Conservation (phyloP, 768 basidiomycete species). For the Mycena epipterygia region DNA sequence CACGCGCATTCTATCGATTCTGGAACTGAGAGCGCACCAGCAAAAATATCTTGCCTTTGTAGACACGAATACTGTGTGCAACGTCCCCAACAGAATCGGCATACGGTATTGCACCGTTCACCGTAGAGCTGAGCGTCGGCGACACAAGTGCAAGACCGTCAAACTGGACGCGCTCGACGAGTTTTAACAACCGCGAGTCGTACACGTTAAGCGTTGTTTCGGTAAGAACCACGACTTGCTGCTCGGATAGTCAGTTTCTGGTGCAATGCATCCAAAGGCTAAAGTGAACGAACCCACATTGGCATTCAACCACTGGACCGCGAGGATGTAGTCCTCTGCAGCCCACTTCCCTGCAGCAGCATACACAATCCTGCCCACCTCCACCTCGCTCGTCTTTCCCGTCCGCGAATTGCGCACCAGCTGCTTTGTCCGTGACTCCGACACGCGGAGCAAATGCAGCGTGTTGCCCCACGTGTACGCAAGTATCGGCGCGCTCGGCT, state of each 20-base stretch:
- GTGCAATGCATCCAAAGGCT: constrained; percentile 10
- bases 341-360: constrained; percentile 72
- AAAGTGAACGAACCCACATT: constrained; percentile 74
- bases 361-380: constrained; percentile 76
- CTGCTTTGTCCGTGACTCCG: constrained; percentile 69
- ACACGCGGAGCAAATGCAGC: constrained; percentile 75
- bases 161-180: constrained; percentile 75
- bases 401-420: constrained; percentile 65
- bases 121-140: constrained; percentile 62
- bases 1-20: background rate
- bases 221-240: constrained; percentile 83
- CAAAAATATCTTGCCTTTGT: constrained; percentile 93
- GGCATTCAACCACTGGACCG: constrained; percentile 89
- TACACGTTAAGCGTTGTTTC: constrained; percentile 72
- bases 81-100: constrained; percentile 66
- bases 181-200: constrained; percentile 67
- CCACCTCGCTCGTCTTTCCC: constrained; percentile 70
- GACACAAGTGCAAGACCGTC: constrained; percentile 70
- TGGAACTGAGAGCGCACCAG: constrained; percentile 69
- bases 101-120: constrained; percentile 62
- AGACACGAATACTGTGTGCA: constrained; percentile 79
- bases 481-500: constrained; percentile 70
- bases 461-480: constrained; percentile 88
- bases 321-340: constrained; percentile 73
- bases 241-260: constrained; percentile 21